A percentile compares a stretch with the other conserved stretches of the same genome.
Evolutionary conservation across 805 yeast genomes (phyloP).

Genomic region (Tetrapisispora arboricola): DNA sequence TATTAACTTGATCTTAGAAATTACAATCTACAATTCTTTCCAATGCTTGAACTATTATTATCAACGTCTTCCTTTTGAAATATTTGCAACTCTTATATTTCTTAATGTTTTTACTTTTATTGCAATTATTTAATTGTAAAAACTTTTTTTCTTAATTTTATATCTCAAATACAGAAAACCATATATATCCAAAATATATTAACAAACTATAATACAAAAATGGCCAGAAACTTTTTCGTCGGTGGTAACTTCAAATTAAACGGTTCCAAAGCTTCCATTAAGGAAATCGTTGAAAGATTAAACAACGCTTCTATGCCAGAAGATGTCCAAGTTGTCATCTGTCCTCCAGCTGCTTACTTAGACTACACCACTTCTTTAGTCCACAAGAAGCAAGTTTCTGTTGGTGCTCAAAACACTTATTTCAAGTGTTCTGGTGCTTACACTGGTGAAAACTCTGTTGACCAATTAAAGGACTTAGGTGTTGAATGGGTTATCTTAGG

Average conservation of each 20-base stretch:
- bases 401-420: slow-evolving; percentile 89
- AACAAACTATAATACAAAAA: slow-evolving; percentile 9
- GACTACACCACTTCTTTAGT: slow-evolving; percentile 59
- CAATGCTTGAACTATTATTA: no score
- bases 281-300: slow-evolving; percentile 71
- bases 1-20: no score
- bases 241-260: slow-evolving; percentile 99
- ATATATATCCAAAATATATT: background rate
- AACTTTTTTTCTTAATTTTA: background rate
- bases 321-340: slow-evolving; percentile 83
- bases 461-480: slow-evolving; percentile 81
- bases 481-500: slow-evolving; percentile 93
- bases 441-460: slow-evolving; percentile 95
- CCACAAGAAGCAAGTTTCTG: slow-evolving; percentile 60
- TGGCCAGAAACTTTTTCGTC: slow-evolving; percentile 89
- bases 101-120: background rate
- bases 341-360: slow-evolving; percentile 94
- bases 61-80: no score
- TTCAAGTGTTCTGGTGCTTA: slow-evolving; percentile 87
- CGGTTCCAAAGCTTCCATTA: slow-evolving; percentile 82
- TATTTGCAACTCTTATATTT: background rate
- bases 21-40: no score
- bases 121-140: background rate
- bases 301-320: slow-evolving; percentile 68
- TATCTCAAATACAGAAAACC: background rate